Conservation (phyloP, 2,329 filamentous ascomycete genomes). For the Furcasterigmium furcatum region DNA sequence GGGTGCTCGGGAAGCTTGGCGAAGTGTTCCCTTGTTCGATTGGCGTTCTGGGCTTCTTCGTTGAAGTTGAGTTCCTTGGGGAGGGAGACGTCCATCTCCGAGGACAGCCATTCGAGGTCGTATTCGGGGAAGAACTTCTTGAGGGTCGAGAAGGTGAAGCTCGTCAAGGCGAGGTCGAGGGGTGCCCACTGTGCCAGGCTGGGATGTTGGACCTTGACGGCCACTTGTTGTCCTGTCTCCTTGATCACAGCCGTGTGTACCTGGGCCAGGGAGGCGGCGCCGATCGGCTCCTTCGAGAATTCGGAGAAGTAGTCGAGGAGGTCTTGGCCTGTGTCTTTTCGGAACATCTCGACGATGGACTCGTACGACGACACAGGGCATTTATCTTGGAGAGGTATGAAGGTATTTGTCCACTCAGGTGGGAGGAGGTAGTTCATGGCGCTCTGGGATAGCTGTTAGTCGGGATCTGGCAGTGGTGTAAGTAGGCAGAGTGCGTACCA, state of each 20-base stretch:
- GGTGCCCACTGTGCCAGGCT: constrained; percentile 84
- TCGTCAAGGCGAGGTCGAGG: constrained; percentile 81
- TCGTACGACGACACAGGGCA: constrained; percentile 89
- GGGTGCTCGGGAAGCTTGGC: constrained; percentile 69
- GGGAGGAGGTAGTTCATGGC: constrained; percentile 95
- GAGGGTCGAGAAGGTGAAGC: constrained; percentile 84
- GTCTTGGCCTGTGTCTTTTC: constrained; percentile 73
- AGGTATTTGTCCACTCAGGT: constrained; percentile 89
- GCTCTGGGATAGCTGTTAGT: constrained; percentile 50
- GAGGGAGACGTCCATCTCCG: constrained; percentile 87
- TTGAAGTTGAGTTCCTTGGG: constrained; percentile 90
- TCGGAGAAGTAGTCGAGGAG: constrained; percentile 83
- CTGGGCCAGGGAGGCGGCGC: constrained; percentile 90
- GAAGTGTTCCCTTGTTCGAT: constrained; percentile 78
- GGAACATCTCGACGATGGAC: constrained; percentile 84
- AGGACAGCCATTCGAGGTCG: constrained; percentile 91
- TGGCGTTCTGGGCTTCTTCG: constrained; percentile 81
- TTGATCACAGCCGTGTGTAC: constrained; percentile 86
- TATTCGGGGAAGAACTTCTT: constrained; percentile 97
- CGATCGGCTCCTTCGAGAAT: constrained; percentile 78
- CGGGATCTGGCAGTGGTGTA: not conserved
- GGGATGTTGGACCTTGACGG: constrained; percentile 96
- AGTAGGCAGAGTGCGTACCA: constrained; percentile 45
- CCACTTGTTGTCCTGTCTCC: constrained; percentile 80
- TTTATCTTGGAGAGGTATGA: constrained; percentile 92